Conservation (phyloP, 495 filamentous ascomycete genomes). For the Penicillium herquei region DNA sequence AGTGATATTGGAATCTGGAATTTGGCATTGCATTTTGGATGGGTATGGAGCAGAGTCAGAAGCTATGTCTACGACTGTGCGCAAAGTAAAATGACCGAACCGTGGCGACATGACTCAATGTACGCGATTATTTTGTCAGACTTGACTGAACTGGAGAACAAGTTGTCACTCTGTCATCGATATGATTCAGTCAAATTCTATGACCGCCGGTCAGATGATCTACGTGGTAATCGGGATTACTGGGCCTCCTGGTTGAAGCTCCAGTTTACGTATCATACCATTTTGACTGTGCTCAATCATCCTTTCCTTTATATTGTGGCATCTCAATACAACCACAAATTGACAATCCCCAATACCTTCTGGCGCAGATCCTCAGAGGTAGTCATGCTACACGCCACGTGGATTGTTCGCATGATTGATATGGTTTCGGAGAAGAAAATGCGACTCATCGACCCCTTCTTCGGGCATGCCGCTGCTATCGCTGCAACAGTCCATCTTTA, state of each 20-base stretch:
- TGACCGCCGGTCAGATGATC: slow-evolving; percentile 37
- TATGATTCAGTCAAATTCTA: slow-evolving; percentile 50
- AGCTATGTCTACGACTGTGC: slow-evolving; percentile 42
- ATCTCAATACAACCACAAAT: slow-evolving; percentile 44
- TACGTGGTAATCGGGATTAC: slow-evolving; percentile 35
- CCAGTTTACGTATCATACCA: slow-evolving; percentile 48
- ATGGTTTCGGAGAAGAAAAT: slow-evolving; percentile 48
- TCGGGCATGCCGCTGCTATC: slow-evolving; percentile 43
- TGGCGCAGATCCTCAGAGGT: slow-evolving; percentile 47
- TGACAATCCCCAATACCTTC: slow-evolving; percentile 47
- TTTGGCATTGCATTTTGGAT: slow-evolving; percentile 39
- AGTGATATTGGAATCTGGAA: slow-evolving; percentile 44
- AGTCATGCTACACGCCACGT: slow-evolving; percentile 44
- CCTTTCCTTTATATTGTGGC: slow-evolving; percentile 49
- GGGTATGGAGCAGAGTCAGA: slow-evolving; percentile 46
- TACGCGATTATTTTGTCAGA: slow-evolving; percentile 45
- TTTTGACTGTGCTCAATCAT: slow-evolving; percentile 45
- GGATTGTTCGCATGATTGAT: slow-evolving; percentile 49
- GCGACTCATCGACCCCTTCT: slow-evolving; percentile 44
- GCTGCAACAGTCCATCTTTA: slow-evolving; percentile 48
- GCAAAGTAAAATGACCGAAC: slow-evolving; percentile 40
- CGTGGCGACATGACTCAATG: slow-evolving; percentile 47
- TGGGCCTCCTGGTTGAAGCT: slow-evolving; percentile 47
- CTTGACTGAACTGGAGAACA: slow-evolving; percentile 45
- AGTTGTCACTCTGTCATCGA: slow-evolving; percentile 43